phyloP scores from a whole-genome alignment of 1,284 basidiomycete species.

The Coniferiporia sulphurascens region DNA sequence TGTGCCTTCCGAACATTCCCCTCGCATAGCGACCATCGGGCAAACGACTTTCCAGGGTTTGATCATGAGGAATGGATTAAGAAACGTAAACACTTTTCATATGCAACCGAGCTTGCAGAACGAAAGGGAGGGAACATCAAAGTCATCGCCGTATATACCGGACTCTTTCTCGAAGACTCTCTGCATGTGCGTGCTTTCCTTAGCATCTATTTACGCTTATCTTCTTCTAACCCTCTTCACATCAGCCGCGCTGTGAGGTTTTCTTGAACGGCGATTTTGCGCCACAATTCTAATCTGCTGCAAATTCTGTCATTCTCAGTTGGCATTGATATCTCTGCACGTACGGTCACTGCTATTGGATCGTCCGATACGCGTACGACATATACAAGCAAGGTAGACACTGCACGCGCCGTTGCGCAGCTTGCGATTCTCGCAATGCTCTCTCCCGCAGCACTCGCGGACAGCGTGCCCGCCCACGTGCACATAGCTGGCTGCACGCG shows the following conservation, averaged over 20 bases:
- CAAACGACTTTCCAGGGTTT: slow-evolving; percentile 27
- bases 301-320: slow-evolving; percentile 18
- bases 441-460: slow-evolving; percentile 17
- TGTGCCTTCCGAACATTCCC: too few relatives aligned
- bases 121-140: slow-evolving; percentile 22
- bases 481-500: slow-evolving; percentile 22
- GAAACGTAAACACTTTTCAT: slow-evolving; percentile 23
- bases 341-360: slow-evolving; percentile 24
- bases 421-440: slow-evolving; percentile 25
- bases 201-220: neutral
- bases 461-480: slow-evolving; percentile 25
- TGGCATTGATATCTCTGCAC: slow-evolving; percentile 25
- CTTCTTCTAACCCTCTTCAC: neutral
- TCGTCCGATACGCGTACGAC: slow-evolving; percentile 20
- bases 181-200: slow-evolving; percentile 18
- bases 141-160: slow-evolving; percentile 26
- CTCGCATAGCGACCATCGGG: slow-evolving; percentile 25
- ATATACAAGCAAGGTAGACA: slow-evolving; percentile 25
- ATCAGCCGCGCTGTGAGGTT: neutral
- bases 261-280: neutral
- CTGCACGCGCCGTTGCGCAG: slow-evolving; percentile 26
- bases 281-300: neutral
- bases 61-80: slow-evolving; percentile 24
- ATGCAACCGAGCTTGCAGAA: slow-evolving; percentile 21
- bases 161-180: slow-evolving; percentile 25